These are phyloP conservation scores for Pestalotiopsis fici DNA, from an alignment of 2,329 filamentous ascomycete species.

Conservation along the genomic window DNA sequence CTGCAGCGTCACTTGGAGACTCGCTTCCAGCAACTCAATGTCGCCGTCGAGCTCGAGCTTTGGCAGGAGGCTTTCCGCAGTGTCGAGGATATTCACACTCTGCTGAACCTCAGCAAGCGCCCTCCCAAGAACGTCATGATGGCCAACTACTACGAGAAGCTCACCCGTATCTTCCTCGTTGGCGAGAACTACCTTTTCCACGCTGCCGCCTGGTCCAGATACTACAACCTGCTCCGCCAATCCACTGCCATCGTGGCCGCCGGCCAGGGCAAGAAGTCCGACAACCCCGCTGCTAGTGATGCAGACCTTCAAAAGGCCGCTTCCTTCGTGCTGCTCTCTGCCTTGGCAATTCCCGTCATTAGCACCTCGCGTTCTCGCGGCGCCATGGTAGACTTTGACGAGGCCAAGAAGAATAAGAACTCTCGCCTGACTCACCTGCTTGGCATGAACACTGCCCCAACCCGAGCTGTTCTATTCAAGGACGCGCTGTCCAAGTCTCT, in stretches of 20 bases:
- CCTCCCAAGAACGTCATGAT: conserved; percentile 99
- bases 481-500: conserved; percentile 95
- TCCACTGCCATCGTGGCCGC: conserved; percentile 81
- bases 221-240: conserved; percentile 94
- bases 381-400: conserved; percentile 94
- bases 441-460: conserved; percentile 88
- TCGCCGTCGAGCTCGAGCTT: conserved; percentile 94
- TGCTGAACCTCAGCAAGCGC: conserved; percentile 96
- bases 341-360: conserved; percentile 97
- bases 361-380: conserved; percentile 96
- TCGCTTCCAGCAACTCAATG: conserved; percentile 97
- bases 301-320: conserved; percentile 91
- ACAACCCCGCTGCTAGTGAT: conserved; percentile 88
- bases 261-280: conserved; percentile 88
- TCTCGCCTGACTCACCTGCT: conserved; percentile 93
- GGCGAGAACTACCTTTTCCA: conserved; percentile 99
- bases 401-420: conserved; percentile 98
- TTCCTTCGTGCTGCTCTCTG: conserved; percentile 92
- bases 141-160: conserved; percentile 99
- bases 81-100: conserved; percentile 97
- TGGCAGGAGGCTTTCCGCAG: conserved; percentile 99
- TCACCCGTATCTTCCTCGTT: conserved; percentile 96
- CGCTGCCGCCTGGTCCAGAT: conserved; percentile 93
- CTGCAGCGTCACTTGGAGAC: conserved; percentile 97
- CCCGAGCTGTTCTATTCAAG: conserved; percentile 88